Base-by-base conservation (phyloP, 371 early-diverging fungal species). In the Syncephalis fuscata region DNA sequence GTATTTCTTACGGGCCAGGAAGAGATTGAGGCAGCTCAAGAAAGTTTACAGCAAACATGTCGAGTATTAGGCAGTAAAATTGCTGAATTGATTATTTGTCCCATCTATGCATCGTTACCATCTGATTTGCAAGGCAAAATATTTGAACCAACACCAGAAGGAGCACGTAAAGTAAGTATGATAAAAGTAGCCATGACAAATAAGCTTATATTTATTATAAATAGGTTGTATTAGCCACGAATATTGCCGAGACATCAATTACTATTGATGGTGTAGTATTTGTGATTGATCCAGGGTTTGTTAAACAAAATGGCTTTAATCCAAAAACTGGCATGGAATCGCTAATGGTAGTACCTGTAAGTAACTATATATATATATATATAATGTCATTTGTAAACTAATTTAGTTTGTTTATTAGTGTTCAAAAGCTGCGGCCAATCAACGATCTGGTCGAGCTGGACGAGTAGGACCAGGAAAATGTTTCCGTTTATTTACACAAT, bases 1-100 rank as follows among this genome's bases (percentile, higher is more conserved):
- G 87, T 99, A 16, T 99, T 99, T 60, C 65, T 99, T 52, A 96
- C 99, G 62, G 98, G 99, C 44, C 96, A 98, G 71, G 97, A 98
- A 44, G 99, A 99, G 65, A 99, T 99, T 54, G 97, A 98, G 58
- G 72, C 72, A 24, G 92, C 85, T 0, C 80, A 88, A 21, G 92
- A 91, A 57, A 75, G 74, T 9, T 63, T 98, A 41, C 64, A 70
- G 48, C 79, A 82, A 44, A 86, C 87, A 9, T 73, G 77, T 53
- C 72, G 79, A 56, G 76, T 79, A 3, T 70, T 95, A 10, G 97
- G 97, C 0, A 83, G 81, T 52, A 84, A 81, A 47, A 92, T 98
- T 43, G 67, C 70, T 0, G 95, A 93, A 57, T 69, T 99, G 39
- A 82, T 93, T 20, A 70, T 95, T 39, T 85, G 89, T 59, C 96